Percentiles rank a stretch among this genome's conserved stretches.
These are phyloP conservation scores for Paracamarosporium sp. DNA, from an alignment of 2,329 filamentous ascomycete genomes.

Conservation along the genomic window DNA sequence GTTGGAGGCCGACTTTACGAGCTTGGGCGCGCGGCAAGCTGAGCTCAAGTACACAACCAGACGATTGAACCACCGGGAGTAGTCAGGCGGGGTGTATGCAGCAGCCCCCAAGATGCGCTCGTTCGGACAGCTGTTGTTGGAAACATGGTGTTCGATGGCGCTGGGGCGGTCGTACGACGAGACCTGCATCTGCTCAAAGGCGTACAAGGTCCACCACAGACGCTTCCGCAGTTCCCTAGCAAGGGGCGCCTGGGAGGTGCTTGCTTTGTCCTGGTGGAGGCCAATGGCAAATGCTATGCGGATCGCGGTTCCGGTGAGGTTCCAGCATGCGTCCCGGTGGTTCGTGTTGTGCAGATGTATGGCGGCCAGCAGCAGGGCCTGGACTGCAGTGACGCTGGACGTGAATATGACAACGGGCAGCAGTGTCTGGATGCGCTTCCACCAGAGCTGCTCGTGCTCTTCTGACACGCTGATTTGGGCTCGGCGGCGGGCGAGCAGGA, in stretches of 20 bases:
- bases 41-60: slow-evolving; percentile 46
- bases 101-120: slow-evolving; percentile 45
- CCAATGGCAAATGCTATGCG: slow-evolving; percentile 55
- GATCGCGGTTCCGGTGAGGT: slow-evolving; percentile 51
- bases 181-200: slow-evolving; percentile 56
- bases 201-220: slow-evolving; percentile 61
- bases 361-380: slow-evolving; percentile 52
- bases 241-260: slow-evolving; percentile 42
- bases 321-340: slow-evolving; percentile 54
- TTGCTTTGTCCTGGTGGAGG: slow-evolving; percentile 51
- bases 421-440: slow-evolving; percentile 49
- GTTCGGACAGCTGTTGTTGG: slow-evolving; percentile 44
- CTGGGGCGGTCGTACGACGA: slow-evolving; percentile 54
- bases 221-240: slow-evolving; percentile 55
- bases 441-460: slow-evolving; percentile 51
- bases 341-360: slow-evolving; percentile 55
- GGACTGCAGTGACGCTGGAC: slow-evolving; percentile 50
- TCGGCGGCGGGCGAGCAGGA: slow-evolving; percentile 49
- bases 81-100: slow-evolving; percentile 43
- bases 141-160: slow-evolving; percentile 48
- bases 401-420: slow-evolving; percentile 53
- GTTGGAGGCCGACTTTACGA: slow-evolving; percentile 28
- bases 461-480: slow-evolving; percentile 41
- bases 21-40: slow-evolving; percentile 48
- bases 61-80: slow-evolving; percentile 47